Evolutionary conservation across 441 rosid species (phyloP).

Genomic region (Brassica balearica): DNA sequence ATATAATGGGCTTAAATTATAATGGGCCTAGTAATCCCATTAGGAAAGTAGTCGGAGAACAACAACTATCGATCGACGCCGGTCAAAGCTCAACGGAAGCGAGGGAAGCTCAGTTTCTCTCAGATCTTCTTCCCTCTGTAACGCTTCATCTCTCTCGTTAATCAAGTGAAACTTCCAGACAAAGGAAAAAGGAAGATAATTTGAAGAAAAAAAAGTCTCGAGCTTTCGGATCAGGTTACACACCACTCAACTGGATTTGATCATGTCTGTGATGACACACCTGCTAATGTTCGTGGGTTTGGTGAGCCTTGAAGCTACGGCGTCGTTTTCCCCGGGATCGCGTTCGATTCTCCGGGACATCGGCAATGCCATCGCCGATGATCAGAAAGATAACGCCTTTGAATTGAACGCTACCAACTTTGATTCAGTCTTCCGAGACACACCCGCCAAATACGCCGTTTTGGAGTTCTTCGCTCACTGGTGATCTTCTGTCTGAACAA

Average conservation of each 20-base stretch:
- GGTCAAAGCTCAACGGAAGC: slow-evolving; percentile 41
- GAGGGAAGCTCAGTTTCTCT: slow-evolving; percentile 33
- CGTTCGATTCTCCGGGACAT: slow-evolving; percentile 72
- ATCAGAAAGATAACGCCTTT: slow-evolving; percentile 55
- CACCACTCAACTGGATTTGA: slow-evolving; percentile 12
- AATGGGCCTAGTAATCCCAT: slow-evolving; percentile 34
- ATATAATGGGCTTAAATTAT: slow-evolving; percentile 14
- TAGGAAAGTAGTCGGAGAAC: slow-evolving; percentile 19
- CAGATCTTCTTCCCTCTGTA: slow-evolving; percentile 38
- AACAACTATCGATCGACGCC: not conserved
- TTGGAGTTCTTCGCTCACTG: slow-evolving; percentile 96
- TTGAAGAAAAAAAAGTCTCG: not conserved
- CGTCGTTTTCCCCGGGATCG: slow-evolving; percentile 62
- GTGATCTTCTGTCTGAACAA: slow-evolving; percentile 54
- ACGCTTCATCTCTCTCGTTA: not conserved
- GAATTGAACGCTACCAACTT: slow-evolving; percentile 74
- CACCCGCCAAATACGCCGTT: slow-evolving; percentile 72
- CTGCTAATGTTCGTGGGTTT: slow-evolving; percentile 44
- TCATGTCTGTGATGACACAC: slow-evolving; percentile 50
- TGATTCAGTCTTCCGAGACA: slow-evolving; percentile 62
- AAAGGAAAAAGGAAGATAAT: not conserved
- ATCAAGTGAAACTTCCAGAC: not conserved
- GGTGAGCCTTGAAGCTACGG: slow-evolving; percentile 41
- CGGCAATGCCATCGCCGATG: slow-evolving; percentile 36
- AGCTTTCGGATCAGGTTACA: slow-evolving; percentile 20